These are phyloP conservation scores for Triangularia setosa DNA, from an alignment of 2,329 filamentous ascomycete species.

Conservation along the genomic window DNA sequence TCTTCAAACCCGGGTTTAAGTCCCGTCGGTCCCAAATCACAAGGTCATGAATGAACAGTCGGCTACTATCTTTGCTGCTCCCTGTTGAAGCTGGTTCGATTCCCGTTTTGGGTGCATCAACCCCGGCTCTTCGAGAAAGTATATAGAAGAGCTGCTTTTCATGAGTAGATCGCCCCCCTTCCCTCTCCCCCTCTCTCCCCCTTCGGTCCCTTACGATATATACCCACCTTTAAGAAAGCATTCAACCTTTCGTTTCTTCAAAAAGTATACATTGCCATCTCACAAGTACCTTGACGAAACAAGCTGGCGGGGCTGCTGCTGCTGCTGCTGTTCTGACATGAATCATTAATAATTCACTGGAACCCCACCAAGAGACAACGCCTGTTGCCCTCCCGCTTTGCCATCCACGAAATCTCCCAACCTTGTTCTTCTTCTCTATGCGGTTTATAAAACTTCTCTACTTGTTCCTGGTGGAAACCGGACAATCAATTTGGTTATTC, in stretches of 20 bases:
- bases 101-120: background rate
- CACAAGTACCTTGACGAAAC: background rate
- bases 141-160: background rate
- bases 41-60: background rate
- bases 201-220: background rate
- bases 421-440: slow-evolving; percentile 1
- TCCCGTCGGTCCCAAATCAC: background rate
- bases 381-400: slow-evolving; percentile 1
- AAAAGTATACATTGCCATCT: background rate
- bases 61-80: background rate
- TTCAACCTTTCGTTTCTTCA: background rate
- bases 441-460: background rate
- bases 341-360: slow-evolving; percentile 25
- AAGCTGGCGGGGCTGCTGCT: slow-evolving; percentile 17
- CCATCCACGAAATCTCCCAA: slow-evolving; percentile 5
- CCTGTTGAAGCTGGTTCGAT: background rate
- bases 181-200: background rate
- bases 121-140: background rate
- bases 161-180: background rate
- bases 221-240: background rate
- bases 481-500: background rate
- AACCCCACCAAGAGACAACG: slow-evolving; percentile 19
- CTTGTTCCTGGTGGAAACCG: background rate
- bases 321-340: slow-evolving; percentile 12
- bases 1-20: background rate